Evolutionary conservation across 129 eudicot genomes (phyloP), one percentile per base, ranked within the genome.

Genomic region (Tanacetum coccineum): DNA sequence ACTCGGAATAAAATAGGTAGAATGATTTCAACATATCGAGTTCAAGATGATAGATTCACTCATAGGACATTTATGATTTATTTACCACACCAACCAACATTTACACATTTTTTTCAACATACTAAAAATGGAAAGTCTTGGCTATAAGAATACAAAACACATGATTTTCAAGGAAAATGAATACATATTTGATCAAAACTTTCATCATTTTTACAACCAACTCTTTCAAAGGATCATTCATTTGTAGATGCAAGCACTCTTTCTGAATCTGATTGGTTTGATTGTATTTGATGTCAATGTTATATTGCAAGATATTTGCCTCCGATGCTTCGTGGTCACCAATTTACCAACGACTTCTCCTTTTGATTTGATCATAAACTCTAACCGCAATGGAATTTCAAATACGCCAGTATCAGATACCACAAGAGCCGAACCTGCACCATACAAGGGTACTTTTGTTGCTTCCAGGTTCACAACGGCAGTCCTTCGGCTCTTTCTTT

Each of bases 281-380:
- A 52, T 79, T 76, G 79, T 81, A 11, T 84, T 74, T 48, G 95
- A 84, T 53, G 81, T 80, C 59, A 93, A 52, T 19, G 76, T 78
- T 71, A 93, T 49, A 50, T 83, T 54, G 82, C 99, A 93, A 30
- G 87, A 82, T 45, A 86, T 73, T 53, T 75, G 81, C 30, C 60
- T 73, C 4, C 71, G 79, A 26, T 82, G 95, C 76, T 70, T 89
- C 2, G 93, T 86, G 55, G 79, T 89, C 63, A 93, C 99, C 62
- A 93, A 64, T 61, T 93, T 87, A 18, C 99, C 99, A 1, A 93
- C 95, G 50, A 93, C 92, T 42, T 86, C 85, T 14, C 99, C 99
- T 63, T 75, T 67, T 2, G 99, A 69, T 25, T 65, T 75, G 46
- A 93, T 39, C 64, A 82, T 87, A 72, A 93, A 84, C 76, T 89